phyloP scores from a whole-genome alignment of 2,329 filamentous ascomycete genomes.

The Metarhizium brunneum region DNA sequence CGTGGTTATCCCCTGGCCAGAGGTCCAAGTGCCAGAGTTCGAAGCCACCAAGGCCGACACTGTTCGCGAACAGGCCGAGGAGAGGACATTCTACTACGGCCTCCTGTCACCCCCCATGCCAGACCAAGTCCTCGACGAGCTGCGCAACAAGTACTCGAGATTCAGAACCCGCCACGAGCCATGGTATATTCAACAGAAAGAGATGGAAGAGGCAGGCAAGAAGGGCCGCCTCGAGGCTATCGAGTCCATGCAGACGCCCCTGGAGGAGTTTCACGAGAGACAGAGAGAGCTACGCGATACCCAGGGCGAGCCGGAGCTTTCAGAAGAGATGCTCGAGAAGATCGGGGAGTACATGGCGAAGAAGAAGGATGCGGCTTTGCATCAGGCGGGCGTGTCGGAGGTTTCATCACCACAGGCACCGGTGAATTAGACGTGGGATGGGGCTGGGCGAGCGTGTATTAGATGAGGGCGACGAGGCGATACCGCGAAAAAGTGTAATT shows the following conservation, averaged over 20 bases:
- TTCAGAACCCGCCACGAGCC: constrained; percentile 75
- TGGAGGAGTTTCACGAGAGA: constrained; percentile 50
- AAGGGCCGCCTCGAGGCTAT: constrained; percentile 22
- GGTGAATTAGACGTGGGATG: neutral
- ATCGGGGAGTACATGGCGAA: constrained; percentile 52
- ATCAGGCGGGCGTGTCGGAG: constrained; percentile 27
- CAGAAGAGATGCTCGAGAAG: constrained; percentile 50
- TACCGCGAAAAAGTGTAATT: constrained; percentile 16
- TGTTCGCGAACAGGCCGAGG: constrained; percentile 63
- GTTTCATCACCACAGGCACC: constrained; percentile 9
- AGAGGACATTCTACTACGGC: constrained; percentile 67
- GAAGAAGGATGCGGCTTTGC: constrained; percentile 36
- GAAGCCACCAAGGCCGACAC: constrained; percentile 61
- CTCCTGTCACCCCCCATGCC: constrained; percentile 74
- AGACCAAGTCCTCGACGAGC: constrained; percentile 67
- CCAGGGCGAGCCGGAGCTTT: constrained; percentile 45
- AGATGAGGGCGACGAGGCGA: neutral
- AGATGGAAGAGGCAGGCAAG: constrained; percentile 43
- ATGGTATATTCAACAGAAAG: constrained; percentile 59
- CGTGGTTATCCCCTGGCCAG: constrained; percentile 69
- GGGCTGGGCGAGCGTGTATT: neutral
- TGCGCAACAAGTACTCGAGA: constrained; percentile 72
- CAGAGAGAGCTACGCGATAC: constrained; percentile 41
- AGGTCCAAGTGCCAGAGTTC: constrained; percentile 36
- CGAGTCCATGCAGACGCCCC: constrained; percentile 41